Base-by-base conservation (phyloP, 2,329 filamentous ascomycete genomes). In the Diaporthe citriasiana region DNA sequence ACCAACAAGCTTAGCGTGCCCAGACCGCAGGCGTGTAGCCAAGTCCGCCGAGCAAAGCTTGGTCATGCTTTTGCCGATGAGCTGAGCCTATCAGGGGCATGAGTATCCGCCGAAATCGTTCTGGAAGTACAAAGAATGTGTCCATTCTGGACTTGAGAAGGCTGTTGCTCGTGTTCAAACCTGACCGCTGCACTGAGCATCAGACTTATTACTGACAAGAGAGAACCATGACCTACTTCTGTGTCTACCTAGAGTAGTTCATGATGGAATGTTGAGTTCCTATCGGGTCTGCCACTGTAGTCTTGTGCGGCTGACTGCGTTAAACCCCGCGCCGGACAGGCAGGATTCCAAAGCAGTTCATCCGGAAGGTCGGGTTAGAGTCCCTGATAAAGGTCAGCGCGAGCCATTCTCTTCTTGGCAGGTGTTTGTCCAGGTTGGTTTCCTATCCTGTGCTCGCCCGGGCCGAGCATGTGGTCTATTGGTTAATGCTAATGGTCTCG, bases 401-500 rank as follows among this genome's bases (percentile, higher is more conserved):
- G 63, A 68, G 47, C 63, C 30, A 68, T 68, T 40, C 63, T 68
- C 47, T 50, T 68, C 63, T 68, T 53, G 63, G 63, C 45, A 68
- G 63, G 63, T 68, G 63, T 68, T 53, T 53, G 45, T 12, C 30
- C 22, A 66, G 42, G 59, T 47, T 47, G 59, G 27, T 47, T 47
- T 25, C 40, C 27, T 40, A 68, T 40, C 47, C 47, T 68, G 30
- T 22, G 33, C 63, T 17, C 22, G 35, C 33, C 45, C 4, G 15
- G 33, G 30, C 33, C 10, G 30, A 40, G 47, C 40, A 13, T 15
- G 10, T 19, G 47, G 47, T 53, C 63, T 68, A 53, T 40, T 68
- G 47, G 63, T 53, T 27, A 25, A 17, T 33, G 63, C 27, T 68
- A 68, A 1, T 19, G 63, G 47, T 68, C 63, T 53, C 45, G 47